Evolutionary conservation across 1,139 yeast genomes (phyloP), one percentile per base, ranked within the genome.

Genomic region (Kodamaea ohmeri): DNA sequence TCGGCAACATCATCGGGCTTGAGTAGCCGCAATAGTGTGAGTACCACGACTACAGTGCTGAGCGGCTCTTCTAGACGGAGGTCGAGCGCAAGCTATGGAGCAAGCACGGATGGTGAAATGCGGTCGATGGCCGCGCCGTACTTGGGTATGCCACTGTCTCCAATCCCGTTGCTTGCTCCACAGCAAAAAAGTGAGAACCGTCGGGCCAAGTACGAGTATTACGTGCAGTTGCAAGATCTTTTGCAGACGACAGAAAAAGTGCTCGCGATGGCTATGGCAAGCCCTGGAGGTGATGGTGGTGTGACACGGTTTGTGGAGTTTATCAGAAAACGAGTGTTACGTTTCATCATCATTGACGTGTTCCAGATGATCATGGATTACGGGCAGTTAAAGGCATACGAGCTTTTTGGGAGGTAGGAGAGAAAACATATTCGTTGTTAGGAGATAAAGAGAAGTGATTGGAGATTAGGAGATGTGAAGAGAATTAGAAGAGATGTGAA

Each of bases 301-400:
- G 45, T 62, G 35, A 48, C 53, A 27, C 58, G 56, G 43, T 55
- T 66, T 25, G 49, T 68, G 42, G 72, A 67, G 29, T 71, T 70
- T 43, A 55, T 71, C 38, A 65, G 65, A 43, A 54, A 60, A 40
- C 56, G 52, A 41, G 57, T 69, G 13, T 58, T 69, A 45, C 63
- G 60, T 43, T 66, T 70, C 42, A 58, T 71, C 16, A 58, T 68
- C 25, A 58, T 68, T 29, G 76, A 71, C 49, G 49, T 61, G 3
- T 56, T 62, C 34, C 65, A 58, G 29, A 67, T 71, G 72, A 51
- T 68, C 21, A 47, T 63, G 30, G 61, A 56, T 30, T 68, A 67
- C 46, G 64, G 64, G 20, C 63, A 63, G 40, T 51, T 49, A 43
- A 53, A 46, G 51, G 67, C 53, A 4, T 35, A 25, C 25, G 43